Base-by-base conservation (phyloP, 495 filamentous ascomycete genomes). In the Talaromyces wortmannii region DNA sequence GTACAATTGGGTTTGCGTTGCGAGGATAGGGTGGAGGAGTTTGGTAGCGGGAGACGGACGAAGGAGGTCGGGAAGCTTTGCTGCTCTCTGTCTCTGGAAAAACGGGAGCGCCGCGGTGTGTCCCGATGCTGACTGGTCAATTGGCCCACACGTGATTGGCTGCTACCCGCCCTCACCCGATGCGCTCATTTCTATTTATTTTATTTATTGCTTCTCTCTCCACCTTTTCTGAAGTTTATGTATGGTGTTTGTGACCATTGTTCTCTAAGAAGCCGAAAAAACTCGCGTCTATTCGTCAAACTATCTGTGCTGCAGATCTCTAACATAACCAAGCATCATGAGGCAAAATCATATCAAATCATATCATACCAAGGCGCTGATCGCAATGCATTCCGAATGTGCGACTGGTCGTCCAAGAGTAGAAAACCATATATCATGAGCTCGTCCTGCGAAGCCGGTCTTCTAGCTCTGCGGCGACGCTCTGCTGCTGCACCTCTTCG, bases 401-500 rank as follows among this genome's bases (percentile, higher is more conserved):
- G 36, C 36, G 13, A 13, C 36, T 10, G 36, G 5, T 40, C 8
- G 13, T 40, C 8, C 8, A 13, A 40, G 36, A 10, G 36, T 23
- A 23, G 23, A 23, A 23, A 23, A 40, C 13, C 13, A 40, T 40
- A 13, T 40, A 8, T 40, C 36, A 40, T 2, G 36, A 72, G 46
- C 64, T 71, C 52, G 63, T 61, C 23, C 66, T 63, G 30, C 74
- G 73, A 55, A 77, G 55, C 52, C 66, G 61, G 53, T 68, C 73
- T 60, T 86, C 84, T 18, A 85, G 59, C 49, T 80, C 82, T 23
- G 81, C 67, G 31, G 73, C 83, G n/a, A 96, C 76, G 57, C 87
- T 90, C 57, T 87, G 83, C 54, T 83, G 78, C 68, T 96, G 94
- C 31, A 86, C 89, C 64, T 96, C 91, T 63, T 97, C 89, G 67